Evolutionary conservation across 2,329 filamentous ascomycete genomes (phyloP).

Genomic region (Arthrobotrys musiformis): DNA sequence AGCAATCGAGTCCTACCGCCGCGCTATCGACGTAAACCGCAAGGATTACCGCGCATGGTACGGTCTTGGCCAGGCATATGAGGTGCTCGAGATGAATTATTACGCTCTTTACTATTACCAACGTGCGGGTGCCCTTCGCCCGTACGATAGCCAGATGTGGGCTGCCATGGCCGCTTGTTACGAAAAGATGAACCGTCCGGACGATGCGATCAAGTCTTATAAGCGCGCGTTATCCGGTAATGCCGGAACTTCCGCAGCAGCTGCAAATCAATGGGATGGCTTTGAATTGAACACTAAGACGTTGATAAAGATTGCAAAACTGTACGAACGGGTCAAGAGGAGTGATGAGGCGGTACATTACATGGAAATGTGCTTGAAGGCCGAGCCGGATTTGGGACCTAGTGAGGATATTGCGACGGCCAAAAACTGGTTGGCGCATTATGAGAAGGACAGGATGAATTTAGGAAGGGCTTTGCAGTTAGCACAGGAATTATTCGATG

Average conservation of each 20-base stretch:
- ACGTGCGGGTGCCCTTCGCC: slow-evolving; percentile 88
- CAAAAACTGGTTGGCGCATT: slow-evolving; percentile 89
- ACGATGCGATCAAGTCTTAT: slow-evolving; percentile 93
- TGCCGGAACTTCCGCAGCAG: slow-evolving; percentile 65
- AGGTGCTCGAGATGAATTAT: slow-evolving; percentile 96
- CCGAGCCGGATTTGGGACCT: slow-evolving; percentile 84
- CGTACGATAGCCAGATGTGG: slow-evolving; percentile 99
- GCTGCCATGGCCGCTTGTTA: slow-evolving; percentile 92
- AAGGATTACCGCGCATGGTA: slow-evolving; percentile 99
- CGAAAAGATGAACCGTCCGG: slow-evolving; percentile 84
- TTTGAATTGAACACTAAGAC: slow-evolving; percentile 86
- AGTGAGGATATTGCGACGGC: slow-evolving; percentile 92
- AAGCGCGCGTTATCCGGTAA: slow-evolving; percentile 86
- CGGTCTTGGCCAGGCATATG: slow-evolving; percentile 94
- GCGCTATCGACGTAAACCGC: slow-evolving; percentile 90
- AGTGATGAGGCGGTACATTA: slow-evolving; percentile 85
- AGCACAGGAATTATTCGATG: slow-evolving; percentile 90
- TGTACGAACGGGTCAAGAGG: slow-evolving; percentile 84
- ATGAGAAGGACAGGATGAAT: slow-evolving; percentile 79
- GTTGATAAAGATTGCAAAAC: slow-evolving; percentile 84
- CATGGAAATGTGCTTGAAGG: slow-evolving; percentile 94
- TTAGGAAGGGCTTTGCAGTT: slow-evolving; percentile 80
- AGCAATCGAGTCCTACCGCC: slow-evolving; percentile 94
- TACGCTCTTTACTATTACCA: slow-evolving; percentile 99
- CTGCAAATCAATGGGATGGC: slow-evolving; percentile 66